Conservation (phyloP, 2,329 filamentous ascomycete species). For the Thielaviopsis euricoi region DNA sequence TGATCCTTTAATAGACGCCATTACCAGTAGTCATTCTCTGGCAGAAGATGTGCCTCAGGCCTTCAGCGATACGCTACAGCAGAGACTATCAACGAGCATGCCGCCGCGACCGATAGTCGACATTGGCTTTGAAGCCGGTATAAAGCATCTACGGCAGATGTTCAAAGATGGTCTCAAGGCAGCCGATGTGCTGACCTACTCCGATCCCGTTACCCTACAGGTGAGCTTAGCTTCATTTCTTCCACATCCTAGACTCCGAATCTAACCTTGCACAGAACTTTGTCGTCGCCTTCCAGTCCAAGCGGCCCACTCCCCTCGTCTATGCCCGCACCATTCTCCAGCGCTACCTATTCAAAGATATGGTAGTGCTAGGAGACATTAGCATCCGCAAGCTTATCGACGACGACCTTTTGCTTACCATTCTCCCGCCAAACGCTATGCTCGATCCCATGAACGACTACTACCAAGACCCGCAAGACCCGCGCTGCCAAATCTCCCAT, state of each 20-base stretch:
- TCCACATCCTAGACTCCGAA: not conserved
- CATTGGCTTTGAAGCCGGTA: constrained; percentile 54
- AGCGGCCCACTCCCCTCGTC: constrained; percentile 66
- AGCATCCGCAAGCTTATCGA: constrained; percentile 62
- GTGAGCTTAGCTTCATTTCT: constrained; percentile 27
- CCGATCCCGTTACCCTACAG: constrained; percentile 51
- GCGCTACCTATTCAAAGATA: constrained; percentile 56
- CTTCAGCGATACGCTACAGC: constrained; percentile 80
- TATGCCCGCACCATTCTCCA: constrained; percentile 72
- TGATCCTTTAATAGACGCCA: not conserved
- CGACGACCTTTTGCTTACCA: constrained; percentile 62
- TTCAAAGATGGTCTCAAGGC: constrained; percentile 57
- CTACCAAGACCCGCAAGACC: constrained; percentile 57
- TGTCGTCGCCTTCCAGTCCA: constrained; percentile 55
- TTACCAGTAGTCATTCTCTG: constrained; percentile 20
- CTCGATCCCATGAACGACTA: constrained; percentile 61
- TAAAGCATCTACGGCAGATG: constrained; percentile 50
- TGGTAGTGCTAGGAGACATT: constrained; percentile 49
- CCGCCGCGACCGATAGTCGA: constrained; percentile 81
- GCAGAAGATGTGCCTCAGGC: constrained; percentile 54
- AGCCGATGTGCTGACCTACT: constrained; percentile 49
- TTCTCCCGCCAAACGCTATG: constrained; percentile 54
- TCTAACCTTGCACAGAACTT: constrained; percentile 39
- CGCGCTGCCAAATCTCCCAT: constrained; percentile 54
- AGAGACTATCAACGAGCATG: constrained; percentile 83